phyloP scores from a whole-genome alignment of 2,329 filamentous ascomycete species.

The Fusarium xylarioides region DNA sequence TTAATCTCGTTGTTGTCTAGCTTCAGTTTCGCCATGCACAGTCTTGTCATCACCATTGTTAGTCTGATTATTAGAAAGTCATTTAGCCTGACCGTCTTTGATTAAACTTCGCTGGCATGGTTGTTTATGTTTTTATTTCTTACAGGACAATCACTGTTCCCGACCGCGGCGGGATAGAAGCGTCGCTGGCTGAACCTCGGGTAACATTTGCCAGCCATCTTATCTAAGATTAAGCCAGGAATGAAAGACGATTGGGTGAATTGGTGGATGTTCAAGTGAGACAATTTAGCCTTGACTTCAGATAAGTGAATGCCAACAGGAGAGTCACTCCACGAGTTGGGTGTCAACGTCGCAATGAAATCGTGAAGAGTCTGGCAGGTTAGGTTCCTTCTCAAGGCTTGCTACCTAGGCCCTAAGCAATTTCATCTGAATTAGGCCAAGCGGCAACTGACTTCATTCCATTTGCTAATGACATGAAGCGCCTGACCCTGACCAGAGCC shows the following conservation, averaged over 20 bases:
- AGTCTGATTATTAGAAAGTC: neutral
- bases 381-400: too few species aligned
- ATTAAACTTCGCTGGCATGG: rapidly evolving
- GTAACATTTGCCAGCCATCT: neutral
- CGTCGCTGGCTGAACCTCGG: neutral
- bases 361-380: neutral
- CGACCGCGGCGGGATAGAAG: rapidly evolving
- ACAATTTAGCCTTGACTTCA: neutral
- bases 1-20: neutral
- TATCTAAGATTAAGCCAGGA: neutral
- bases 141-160: neutral
- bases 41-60: neutral
- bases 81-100: rapidly evolving
- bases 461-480: too few species aligned
- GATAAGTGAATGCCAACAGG: rapidly evolving
- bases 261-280: neutral
- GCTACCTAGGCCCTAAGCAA: neutral
- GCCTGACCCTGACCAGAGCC: too few species aligned
- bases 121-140: neutral
- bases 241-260: neutral
- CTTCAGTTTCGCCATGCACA: neutral
- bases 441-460: neutral
- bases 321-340: rapidly evolving
- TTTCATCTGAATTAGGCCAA: neutral
- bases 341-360: neutral